A percentile compares a stretch with the other conserved stretches of the same genome.
Conservation (phyloP, 441 rosid genomes). For the Aleurites moluccanus region DNA sequence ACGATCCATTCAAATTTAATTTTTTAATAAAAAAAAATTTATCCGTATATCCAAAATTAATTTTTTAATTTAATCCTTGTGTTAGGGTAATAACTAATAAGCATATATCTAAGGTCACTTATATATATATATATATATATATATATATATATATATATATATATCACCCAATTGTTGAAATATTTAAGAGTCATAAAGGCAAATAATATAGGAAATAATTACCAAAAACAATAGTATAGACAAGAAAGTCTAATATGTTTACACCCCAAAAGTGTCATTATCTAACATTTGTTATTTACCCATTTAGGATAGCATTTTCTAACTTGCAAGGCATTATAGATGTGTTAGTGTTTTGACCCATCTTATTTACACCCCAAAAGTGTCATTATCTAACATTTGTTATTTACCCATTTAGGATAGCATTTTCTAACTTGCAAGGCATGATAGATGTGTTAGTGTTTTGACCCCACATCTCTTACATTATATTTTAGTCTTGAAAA, state of each 20-base stretch:
- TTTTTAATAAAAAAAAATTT: too few species aligned
- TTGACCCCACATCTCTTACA: slow-evolving; percentile 11
- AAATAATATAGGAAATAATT: not conserved
- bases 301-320: not conserved
- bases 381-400: not conserved
- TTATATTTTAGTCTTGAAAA: not conserved
- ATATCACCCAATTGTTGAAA: too few species aligned
- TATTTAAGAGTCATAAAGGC: not conserved
- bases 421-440: not conserved
- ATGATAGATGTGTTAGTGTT: not conserved
- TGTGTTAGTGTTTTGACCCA: too few species aligned
- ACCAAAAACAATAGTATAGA: not conserved
- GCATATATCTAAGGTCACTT: too few species aligned
- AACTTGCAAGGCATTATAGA: not conserved
- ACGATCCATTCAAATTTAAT: too few species aligned
- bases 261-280: not conserved
- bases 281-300: not conserved
- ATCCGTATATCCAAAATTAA: too few species aligned
- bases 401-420: not conserved
- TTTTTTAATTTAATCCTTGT: too few species aligned
- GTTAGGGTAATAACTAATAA: too few species aligned
- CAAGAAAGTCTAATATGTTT: not conserved
- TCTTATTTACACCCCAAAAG: not conserved
- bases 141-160: too few species aligned
- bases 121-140: too few species aligned